Base-by-base conservation (phyloP, 768 basidiomycete genomes). In the Lentinula guzmanii region DNA sequence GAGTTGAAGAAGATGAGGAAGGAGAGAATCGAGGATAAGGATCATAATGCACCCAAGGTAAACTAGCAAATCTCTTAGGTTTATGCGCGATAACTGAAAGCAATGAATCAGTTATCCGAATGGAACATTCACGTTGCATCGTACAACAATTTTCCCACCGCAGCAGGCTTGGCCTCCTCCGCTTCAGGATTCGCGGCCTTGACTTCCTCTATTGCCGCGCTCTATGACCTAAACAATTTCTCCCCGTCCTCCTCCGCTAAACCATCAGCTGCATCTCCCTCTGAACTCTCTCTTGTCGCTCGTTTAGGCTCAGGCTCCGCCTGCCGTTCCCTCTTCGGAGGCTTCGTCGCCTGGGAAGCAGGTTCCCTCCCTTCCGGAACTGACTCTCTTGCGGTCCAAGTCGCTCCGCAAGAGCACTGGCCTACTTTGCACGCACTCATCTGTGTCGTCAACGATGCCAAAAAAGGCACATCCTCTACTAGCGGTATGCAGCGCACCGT, bases 91-190 rank as follows among this genome's bases (percentile, higher is more conserved):
- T 64, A 13, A 66, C 60, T 62, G 57, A 43, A 35, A 37, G 21
- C 39, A 16, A 28, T 37, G 41, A 33, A 58, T 35, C 67, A 91
- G 88, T 74, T 95, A 41, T 90, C 94, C 0, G 66, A 76, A 15
- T 91, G 77, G 72, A 76, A 82, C 16, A 84, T 98, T 4, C 95
- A 94, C 77, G 94, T 99, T 68, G 86, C 86, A 61, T 98, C 96
- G 6, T 88, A 86, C 77, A 99, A 99, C 82, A 98, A 98, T 79
- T 98, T 99, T 81, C 97, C 97, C 34, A 99, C 97, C 13, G 97
- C 97, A 13, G 97, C 97, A 0, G 97, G 97, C 4, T 86, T 99
- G 50, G 97, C 97, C 1, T 98, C 95, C 1, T 98, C 95, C 37
- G 97, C 97, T 0, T 93, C 95, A 0, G 97, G 97, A 15, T 95